Base-by-base conservation (phyloP, 176 grass and related monocot genomes). In the Pontederia paniculata region DNA sequence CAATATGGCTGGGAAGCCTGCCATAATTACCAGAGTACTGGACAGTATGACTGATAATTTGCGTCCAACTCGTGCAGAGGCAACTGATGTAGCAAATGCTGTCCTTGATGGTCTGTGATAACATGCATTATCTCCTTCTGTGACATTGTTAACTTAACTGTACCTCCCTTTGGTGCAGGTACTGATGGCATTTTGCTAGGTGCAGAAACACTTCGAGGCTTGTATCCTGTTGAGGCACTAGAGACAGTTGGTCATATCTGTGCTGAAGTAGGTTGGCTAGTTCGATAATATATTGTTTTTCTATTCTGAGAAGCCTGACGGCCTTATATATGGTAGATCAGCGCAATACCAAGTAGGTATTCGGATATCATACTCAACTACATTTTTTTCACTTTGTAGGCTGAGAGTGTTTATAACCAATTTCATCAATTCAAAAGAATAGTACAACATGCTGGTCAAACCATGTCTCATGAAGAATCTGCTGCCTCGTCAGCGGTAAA, bases 1-100 rank as follows among this genome's bases (percentile, higher is more conserved):
- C 57, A 98, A 98, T 66, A 80, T 98, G 75, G 86, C 86, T 74
- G 93, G 93, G 81, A 98, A 98, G 46, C 86, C 93, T 45, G 93
- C 83, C 70, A 80, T 98, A 51, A 58, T 98, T 62, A 91, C 93
- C 57, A 83, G 86, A 74, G 86, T 98, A 3, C 86, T 98, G 68
- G 93, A 98, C 75, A 98, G 86, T 65, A 98, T 98, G 93, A 91
- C 93, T 58, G 93, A 88, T 69, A 98, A 98, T 62, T 76, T 98
- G 44, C 77, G 93, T 70, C 93, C 93, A 23, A 98, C 93, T 53
- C 86, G 93, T 49, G 93, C 86, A 0, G 93, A 98, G 65, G 93
- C 93, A 66, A 98, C 91, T 16, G 93, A 98, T 88, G 93, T 98
- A 50, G 93, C 93, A 42, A 98, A 98, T 68, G 93, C 93, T 12